Evolutionary conservation across 2,329 filamentous ascomycete species (phyloP).

Genomic region (Metarhizium brunneum): DNA sequence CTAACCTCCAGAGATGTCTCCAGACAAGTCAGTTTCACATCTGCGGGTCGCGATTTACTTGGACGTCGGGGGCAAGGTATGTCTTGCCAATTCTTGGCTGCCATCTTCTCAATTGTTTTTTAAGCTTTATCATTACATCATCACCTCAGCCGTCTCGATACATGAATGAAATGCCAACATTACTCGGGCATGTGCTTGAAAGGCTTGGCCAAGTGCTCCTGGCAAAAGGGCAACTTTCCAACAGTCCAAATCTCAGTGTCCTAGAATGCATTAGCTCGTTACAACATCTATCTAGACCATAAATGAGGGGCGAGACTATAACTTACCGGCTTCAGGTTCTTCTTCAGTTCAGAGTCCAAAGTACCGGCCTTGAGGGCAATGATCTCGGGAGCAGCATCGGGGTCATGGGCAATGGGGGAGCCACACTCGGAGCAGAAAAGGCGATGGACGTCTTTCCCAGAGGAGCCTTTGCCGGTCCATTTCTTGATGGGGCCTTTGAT

Average conservation of each 20-base stretch:
- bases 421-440: constrained; percentile 63
- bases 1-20: too few species aligned
- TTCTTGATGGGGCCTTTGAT: constrained; percentile 57
- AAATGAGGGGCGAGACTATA: not conserved
- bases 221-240: constrained; percentile 60
- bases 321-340: constrained; percentile 54
- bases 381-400: constrained; percentile 59
- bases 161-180: constrained; percentile 1
- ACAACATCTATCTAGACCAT: not conserved
- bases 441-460: constrained; percentile 55
- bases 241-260: constrained; percentile 63
- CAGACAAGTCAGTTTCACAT: too few species aligned
- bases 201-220: constrained; percentile 53
- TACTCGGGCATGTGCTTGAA: constrained; percentile 57
- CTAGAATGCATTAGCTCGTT: constrained; percentile 19
- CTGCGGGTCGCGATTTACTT: not conserved
- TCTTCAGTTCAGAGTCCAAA: constrained; percentile 55
- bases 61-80: not conserved
- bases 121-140: not conserved
- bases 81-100: not conserved
- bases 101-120: not conserved
- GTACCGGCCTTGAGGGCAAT: constrained; percentile 62
- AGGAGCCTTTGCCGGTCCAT: constrained; percentile 49
- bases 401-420: constrained; percentile 61
- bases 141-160: not conserved